Evolutionary conservation across 805 yeast genomes (phyloP).

Genomic region (Sugiyamaella mastotermitis): DNA sequence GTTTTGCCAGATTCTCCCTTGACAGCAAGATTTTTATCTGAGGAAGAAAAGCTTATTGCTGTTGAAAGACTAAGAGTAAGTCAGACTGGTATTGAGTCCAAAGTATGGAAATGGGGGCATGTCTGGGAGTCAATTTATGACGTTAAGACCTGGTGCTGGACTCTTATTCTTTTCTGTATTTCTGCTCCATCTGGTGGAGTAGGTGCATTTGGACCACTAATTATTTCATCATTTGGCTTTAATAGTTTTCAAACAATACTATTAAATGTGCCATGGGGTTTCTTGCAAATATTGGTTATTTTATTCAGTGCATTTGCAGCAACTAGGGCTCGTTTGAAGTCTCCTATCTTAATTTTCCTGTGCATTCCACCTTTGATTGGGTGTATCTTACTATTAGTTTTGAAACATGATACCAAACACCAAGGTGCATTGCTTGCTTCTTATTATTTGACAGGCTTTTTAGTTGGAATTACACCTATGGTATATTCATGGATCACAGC

Average conservation of each 20-base stretch:
- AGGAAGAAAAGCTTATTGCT: conserved; percentile 22
- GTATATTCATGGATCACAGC: conserved; percentile 21
- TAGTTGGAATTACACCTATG: conserved; percentile 12
- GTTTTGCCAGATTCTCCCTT: conserved; percentile 17
- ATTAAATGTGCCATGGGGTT: conserved; percentile 39
- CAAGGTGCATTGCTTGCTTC: conserved; percentile 4
- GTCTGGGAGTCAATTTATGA: conserved; percentile 40
- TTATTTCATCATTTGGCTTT: conserved; percentile 30
- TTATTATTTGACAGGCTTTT: conserved; percentile 10
- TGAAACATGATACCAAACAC: conserved; percentile 1
- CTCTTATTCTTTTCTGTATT: conserved; percentile 25
- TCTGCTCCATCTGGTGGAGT: conserved; percentile 30
- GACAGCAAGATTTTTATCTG: conserved; percentile 19
- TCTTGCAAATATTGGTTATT: conserved; percentile 9
- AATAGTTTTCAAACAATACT: conserved; percentile 32
- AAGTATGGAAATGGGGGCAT: conserved; percentile 37
- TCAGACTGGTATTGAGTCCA: conserved; percentile 40
- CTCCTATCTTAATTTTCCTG: conserved; percentile 20
- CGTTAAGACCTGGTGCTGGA: conserved; percentile 32
- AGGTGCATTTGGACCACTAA: conserved; percentile 29
- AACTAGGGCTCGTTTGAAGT: conserved; percentile 12
- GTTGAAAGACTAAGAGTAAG: conserved; percentile 24
- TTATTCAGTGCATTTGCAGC: conserved; percentile 27
- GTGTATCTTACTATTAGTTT: conserved; percentile 25
- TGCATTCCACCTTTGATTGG: conserved; percentile 31